Base-by-base conservation (phyloP, 257 asterid species). In the Catharanthus roseus region DNA sequence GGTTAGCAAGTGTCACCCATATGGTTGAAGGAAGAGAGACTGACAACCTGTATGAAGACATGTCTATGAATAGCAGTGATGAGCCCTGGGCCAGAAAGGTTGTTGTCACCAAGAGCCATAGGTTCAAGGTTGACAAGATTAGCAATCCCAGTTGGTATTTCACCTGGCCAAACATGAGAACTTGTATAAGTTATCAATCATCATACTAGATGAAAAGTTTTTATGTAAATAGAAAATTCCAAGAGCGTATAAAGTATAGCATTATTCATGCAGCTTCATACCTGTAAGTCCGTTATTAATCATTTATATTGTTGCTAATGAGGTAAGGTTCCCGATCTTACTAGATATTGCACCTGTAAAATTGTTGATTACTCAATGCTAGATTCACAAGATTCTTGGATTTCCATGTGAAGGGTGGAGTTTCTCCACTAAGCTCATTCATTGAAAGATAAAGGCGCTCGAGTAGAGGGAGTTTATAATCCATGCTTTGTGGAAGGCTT, bases 11-110 rank as follows among this genome's bases (percentile, higher is more conserved):
- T 19, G 57, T 68, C 4, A 9, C 65, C 86, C 49, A 71, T 5
- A 47, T 75, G 36, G 61, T 76, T 29, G 82, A 58, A 71, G 88
- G 87, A 51, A 81, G 89, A 26, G 63, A 39, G 1, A 88, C 88
- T 0, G 82, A 71, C 70, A 87, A 79, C 38, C 21, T 74, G 65
- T 87, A 85, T 13, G 0, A 3, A 9, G 49, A 3, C 33, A 87
- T 51, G 16, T 34, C 65, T 49, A 82, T 16, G 10, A 11, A 9
- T 28, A 8, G 3, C 21, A 73, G 28, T 3, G 77, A 67, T 28
- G 47, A 65, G 36, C 64, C 28, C 78, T 28, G n/a, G 11, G 31
- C 78, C 78, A 5, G 70, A 51, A 24, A 75, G 45, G 42, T 36
- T 47, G 21, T 75, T 75, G 18, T 1, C 2, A 10, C 38, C 34